A percentile compares a stretch with the other conserved stretches of the same genome.
phyloP scores from a whole-genome alignment of 306 rosid species.

The Dryas octopetala region DNA sequence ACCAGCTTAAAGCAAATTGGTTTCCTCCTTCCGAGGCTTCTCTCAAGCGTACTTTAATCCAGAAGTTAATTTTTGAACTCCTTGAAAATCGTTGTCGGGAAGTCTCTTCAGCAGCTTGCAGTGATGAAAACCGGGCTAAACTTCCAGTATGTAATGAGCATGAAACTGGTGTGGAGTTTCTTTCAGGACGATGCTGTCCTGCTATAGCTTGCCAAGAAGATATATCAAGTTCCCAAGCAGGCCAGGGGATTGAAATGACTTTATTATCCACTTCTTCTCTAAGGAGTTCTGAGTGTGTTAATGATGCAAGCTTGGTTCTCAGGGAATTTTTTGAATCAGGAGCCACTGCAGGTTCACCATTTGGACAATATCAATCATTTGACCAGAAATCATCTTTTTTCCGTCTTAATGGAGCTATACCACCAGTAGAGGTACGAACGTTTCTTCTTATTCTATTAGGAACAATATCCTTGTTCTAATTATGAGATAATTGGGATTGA shows the following conservation, averaged over 20 bases:
- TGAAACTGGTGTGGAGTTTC: constrained; percentile 35
- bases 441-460: background rate
- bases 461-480: background rate
- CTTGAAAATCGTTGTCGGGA: constrained; percentile 50
- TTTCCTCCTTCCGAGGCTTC: constrained; percentile 88
- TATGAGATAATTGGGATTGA: background rate
- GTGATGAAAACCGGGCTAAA: constrained; percentile 39
- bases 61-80: constrained; percentile 74
- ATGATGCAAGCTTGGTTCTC: constrained; percentile 70
- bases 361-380: constrained; percentile 59
- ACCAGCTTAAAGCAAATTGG: constrained; percentile 86
- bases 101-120: constrained; percentile 48
- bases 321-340: constrained; percentile 77
- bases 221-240: constrained; percentile 45
- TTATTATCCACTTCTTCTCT: constrained; percentile 64
- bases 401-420: constrained; percentile 46
- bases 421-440: constrained; percentile 51
- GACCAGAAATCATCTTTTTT: constrained; percentile 53
- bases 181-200: constrained; percentile 40
- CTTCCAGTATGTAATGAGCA: constrained; percentile 42
- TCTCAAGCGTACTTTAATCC: constrained; percentile 83
- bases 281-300: constrained; percentile 48
- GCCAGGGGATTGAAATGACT: constrained; percentile 72
- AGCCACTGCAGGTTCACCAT: constrained; percentile 49
- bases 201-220: constrained; percentile 38